These are phyloP conservation scores for Botrytis galanthina DNA, from an alignment of 2,329 filamentous ascomycete genomes.

Conservation along the genomic window DNA sequence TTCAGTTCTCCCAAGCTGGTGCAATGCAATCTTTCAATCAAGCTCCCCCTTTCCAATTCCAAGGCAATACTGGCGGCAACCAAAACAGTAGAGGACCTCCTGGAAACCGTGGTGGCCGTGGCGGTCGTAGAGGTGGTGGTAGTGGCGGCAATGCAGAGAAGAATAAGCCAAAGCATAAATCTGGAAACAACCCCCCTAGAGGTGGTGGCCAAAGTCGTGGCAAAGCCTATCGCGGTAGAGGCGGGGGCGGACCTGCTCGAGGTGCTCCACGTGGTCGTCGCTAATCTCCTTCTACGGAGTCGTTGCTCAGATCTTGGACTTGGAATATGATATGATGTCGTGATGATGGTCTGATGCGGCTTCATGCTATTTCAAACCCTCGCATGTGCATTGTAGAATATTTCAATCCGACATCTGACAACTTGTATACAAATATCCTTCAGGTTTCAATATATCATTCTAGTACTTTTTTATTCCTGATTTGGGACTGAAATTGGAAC, in stretches of 20 bases:
- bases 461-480: background rate
- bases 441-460: background rate
- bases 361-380: background rate
- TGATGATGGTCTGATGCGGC: constrained; percentile 2
- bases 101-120: background rate
- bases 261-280: constrained; percentile 13
- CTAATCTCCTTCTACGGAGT: background rate
- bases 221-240: constrained; percentile 1
- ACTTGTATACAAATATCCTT: background rate
- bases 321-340: background rate
- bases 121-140: background rate
- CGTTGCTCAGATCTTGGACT: background rate
- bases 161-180: constrained; percentile 4
- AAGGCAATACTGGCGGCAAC: constrained; percentile 7
- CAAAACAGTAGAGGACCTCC: background rate
- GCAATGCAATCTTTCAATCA: constrained; percentile 8
- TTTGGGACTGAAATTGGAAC: background rate
- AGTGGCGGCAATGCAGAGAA: background rate
- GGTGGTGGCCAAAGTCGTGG: background rate
- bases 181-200: background rate
- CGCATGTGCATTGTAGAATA: background rate
- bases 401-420: background rate
- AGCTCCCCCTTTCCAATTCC: constrained; percentile 3
- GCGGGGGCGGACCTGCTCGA: constrained; percentile 3
- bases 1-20: constrained; percentile 17